Evolutionary conservation across 345 rosid species (phyloP), one percentile per base, ranked within the genome.

Genomic region (Brassica nigra): DNA sequence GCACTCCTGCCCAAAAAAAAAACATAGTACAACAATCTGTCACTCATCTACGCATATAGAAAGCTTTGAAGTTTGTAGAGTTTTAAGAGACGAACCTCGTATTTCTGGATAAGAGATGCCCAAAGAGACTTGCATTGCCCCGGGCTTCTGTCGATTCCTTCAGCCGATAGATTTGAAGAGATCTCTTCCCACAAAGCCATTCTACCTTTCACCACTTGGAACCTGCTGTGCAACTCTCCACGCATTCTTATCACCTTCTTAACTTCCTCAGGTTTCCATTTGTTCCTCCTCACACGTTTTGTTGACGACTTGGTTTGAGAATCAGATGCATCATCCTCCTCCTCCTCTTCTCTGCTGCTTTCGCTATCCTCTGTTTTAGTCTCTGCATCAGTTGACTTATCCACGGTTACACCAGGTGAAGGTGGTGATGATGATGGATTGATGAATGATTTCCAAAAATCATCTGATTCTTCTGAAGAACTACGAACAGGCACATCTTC

Each of bases 161-260:
- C 90, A 68, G 80, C 77, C 37, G 82, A 74, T 76, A 95, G 82
- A 61, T 78, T 84, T 15, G 83, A 28, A 61, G 99, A 95, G 78
- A 95, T 85, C 85, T 91, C 97, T 85, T 89, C 89, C 99, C 99
- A 95, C 28, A 95, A 89, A 55, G 89, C 93, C 99, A 93, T 95
- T 83, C 97, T 88, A 37, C 98, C 93, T 84, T 88, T 93, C 58
- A 85, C 96, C 67, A 88, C 87, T 62, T 88, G 88, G 80, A 95
- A 95, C 85, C 86, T 89, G 54, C 83, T 71, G 77, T 89, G 88
- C 70, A 93, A 76, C 66, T 88, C 87, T 77, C 94, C 89, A 1
- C 98, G 91, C 84, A 81, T 72, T 86, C 85, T 81, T 44, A 95
- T 93, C 74, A 95, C 88, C 78, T 83, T 82, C 86, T 87, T 91